Percentiles rank a stretch among this genome's conserved stretches.
These are phyloP conservation scores for Solanum chaucha DNA, from an alignment of 257 asterid genomes.

Conservation along the genomic window DNA sequence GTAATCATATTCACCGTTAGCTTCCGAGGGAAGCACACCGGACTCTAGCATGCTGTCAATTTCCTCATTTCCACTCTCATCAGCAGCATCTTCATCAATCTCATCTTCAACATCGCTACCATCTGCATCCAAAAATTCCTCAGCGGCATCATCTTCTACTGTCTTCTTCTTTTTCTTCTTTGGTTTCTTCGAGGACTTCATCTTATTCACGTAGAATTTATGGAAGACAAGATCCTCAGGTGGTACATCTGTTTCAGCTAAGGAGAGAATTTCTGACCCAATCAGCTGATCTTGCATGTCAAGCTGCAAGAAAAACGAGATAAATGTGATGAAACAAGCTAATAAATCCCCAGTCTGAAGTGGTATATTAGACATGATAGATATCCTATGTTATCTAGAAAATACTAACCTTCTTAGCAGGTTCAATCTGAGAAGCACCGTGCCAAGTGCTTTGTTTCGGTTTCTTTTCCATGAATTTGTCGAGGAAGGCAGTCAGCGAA, in stretches of 20 bases:
- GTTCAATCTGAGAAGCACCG: constrained; percentile 86
- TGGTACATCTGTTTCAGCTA: constrained; percentile 69
- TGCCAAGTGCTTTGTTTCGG: constrained; percentile 84
- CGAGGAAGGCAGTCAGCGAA: constrained; percentile 70
- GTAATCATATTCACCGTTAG: constrained; percentile 46
- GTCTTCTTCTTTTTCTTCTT: constrained; percentile 69
- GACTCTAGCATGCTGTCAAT: constrained; percentile 49
- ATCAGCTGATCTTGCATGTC: constrained; percentile 71
- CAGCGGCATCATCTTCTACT: constrained; percentile 63
- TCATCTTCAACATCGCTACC: constrained; percentile 53
- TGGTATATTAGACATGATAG: background rate
- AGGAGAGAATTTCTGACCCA: constrained; percentile 67
- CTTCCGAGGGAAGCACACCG: constrained; percentile 17
- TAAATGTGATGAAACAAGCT: background rate
- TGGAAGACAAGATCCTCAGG: constrained; percentile 94
- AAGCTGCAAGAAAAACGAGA: constrained; percentile 25
- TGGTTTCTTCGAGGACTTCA: constrained; percentile 53
- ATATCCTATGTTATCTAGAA: background rate
- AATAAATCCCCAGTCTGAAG: background rate
- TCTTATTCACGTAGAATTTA: constrained; percentile 68
- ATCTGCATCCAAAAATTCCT: constrained; percentile 42
- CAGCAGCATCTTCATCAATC: constrained; percentile 35
- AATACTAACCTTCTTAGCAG: constrained; percentile 67
- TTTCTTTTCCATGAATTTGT: constrained; percentile 96
- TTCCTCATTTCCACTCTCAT: constrained; percentile 49